phyloP scores from a whole-genome alignment of 768 basidiomycete species.

The Lentinula guzmanii region DNA sequence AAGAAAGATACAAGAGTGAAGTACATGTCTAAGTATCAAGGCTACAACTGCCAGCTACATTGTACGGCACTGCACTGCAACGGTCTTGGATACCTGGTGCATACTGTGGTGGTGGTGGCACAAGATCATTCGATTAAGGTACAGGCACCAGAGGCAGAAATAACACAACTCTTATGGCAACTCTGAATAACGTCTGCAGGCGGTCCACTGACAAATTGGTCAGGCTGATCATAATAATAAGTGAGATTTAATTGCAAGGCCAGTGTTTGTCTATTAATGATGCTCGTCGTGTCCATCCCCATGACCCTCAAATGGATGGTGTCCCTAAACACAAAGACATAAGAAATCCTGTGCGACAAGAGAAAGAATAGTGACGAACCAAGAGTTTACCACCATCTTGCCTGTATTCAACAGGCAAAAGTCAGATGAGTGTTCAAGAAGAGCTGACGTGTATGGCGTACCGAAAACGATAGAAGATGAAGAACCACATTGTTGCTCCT shows the following conservation, averaged over 20 bases:
- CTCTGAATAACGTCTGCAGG: background rate
- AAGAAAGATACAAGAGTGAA: background rate
- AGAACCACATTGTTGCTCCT: constrained; percentile 98
- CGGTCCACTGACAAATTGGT: background rate
- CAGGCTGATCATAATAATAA: background rate
- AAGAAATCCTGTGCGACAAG: background rate
- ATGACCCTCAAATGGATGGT: constrained; percentile 33
- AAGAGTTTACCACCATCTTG: constrained; percentile 74
- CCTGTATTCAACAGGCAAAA: constrained; percentile 27
- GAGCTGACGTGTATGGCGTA: constrained; percentile 31
- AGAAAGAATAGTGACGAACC: constrained; percentile 30
- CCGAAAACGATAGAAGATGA: constrained; percentile 95
- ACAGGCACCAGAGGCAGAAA: background rate
- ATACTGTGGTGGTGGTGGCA: background rate
- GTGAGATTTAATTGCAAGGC: background rate
- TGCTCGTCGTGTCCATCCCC: constrained; percentile 30
- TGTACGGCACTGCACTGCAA: background rate
- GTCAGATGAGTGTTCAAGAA: background rate
- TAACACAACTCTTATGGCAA: background rate
- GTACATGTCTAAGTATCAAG: background rate
- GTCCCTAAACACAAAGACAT: constrained; percentile 33
- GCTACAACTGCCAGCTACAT: background rate
- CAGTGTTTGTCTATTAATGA: constrained; percentile 27
- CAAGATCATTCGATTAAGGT: background rate
- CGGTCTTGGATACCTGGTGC: background rate